Base-by-base conservation (phyloP, 352 stramenopile species). In the Sclerospora graminicola region DNA sequence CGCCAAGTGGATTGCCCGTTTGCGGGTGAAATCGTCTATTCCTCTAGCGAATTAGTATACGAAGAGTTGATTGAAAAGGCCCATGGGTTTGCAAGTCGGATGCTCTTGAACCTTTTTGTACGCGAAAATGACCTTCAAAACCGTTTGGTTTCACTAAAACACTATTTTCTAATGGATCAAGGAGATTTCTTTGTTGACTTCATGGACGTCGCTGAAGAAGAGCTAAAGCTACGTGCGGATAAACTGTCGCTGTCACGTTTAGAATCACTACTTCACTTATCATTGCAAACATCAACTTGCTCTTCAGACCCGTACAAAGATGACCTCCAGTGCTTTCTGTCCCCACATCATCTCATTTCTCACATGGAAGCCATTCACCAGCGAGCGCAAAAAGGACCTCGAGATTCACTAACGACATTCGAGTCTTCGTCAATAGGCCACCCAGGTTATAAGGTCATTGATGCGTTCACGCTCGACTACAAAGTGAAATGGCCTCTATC, bases 101-200 rank as follows among this genome's bases (percentile, higher is more conserved):
- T 69, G 24, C 56, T 96, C 7, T 41, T 95, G 19, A 61, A 84
- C 7, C 57, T 95, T 13, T 81, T 94, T 30, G 53, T 93, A n/a
- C 57, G 78, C 3, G 82, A 94, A 28, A 76, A 92, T 29, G 76
- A 94, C 43, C 46, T 95, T 5, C 60, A 76, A 34, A 76, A 79
- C 30, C 75, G 83, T 3, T 41, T 95, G 8, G 51, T 63, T 15
- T 94, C 91, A 11, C 67, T 99, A 47, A 98, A 98, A 54, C 93
- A 97, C 45, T 99, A 98, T 63, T 99, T 99, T 41, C 64, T 99
- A 5, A 89, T 99, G 61, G 94, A 98, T 51, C 94, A 98, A 60
- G 96, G 96, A 20, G 96, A 99, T 51, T 98, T 98, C 48, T 97
- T 99, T 45, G 85, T 97, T 10, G 86, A 98, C 49, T 98, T 99